phyloP scores from a whole-genome alignment of 2,329 filamentous ascomycete species.

The Pseudocercospora cruenta region DNA sequence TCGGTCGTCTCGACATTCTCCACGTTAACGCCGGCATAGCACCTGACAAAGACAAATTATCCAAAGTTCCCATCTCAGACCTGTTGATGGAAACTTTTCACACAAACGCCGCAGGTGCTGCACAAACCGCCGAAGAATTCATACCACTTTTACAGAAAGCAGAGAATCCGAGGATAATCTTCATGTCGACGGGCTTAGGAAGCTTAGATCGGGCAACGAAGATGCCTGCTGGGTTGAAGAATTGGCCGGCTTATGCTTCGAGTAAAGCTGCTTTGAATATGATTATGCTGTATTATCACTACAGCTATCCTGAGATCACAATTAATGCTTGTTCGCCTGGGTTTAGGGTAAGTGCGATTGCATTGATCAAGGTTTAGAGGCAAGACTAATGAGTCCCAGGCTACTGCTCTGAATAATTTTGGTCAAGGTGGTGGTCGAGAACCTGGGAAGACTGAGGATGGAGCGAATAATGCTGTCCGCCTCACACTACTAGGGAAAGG shows the following conservation, averaged over 20 bases:
- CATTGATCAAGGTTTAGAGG: too few species aligned
- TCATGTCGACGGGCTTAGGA: constrained; percentile 14
- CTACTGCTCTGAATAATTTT: constrained; percentile 20
- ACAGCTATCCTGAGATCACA: constrained; percentile 14
- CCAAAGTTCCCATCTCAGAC: neutral
- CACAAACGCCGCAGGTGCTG: constrained; percentile 33
- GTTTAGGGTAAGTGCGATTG: constrained; percentile 15
- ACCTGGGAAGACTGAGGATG: constrained; percentile 19
- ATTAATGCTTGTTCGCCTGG: constrained; percentile 22
- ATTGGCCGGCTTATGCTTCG: constrained; percentile 18
- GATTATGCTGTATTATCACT: constrained; percentile 19
- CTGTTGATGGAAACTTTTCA: constrained; percentile 26
- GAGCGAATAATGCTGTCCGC: constrained; percentile 20
- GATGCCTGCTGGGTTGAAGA: constrained; percentile 6
- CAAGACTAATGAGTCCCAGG: neutral
- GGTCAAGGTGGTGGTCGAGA: constrained; percentile 12
- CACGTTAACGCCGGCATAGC: constrained; percentile 60
- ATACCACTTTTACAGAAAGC: constrained; percentile 28
- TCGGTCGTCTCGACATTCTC: constrained; percentile 55
- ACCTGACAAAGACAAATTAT: neutral
- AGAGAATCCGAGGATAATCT: constrained; percentile 11
- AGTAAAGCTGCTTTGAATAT: constrained; percentile 24
- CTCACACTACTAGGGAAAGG: constrained; percentile 22
- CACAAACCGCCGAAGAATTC: constrained; percentile 31
- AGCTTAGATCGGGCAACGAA: constrained; percentile 5